phyloP scores from a whole-genome alignment of 345 rosid genomes.

The Syzygium grande region DNA sequence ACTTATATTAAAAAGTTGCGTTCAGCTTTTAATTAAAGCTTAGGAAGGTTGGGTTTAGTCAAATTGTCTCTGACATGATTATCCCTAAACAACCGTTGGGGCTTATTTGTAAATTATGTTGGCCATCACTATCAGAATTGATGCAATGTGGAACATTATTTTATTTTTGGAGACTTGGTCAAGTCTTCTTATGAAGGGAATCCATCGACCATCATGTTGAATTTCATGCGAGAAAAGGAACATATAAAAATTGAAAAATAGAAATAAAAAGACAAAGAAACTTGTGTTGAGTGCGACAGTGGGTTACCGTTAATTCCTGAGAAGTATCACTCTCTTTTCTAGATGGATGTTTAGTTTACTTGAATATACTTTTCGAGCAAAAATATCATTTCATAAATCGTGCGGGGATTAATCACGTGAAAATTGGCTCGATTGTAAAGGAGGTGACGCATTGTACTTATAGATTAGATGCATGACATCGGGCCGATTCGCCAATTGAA shows the following conservation, averaged over 20 bases:
- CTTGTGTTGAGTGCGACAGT: background rate
- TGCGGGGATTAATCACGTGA: background rate
- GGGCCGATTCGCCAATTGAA: background rate
- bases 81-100: constrained; percentile 5
- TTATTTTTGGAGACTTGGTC: background rate
- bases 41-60: background rate
- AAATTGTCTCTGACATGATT: background rate
- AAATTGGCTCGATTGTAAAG: background rate
- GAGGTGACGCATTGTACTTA: fast-evolving
- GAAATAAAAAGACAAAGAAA: background rate
- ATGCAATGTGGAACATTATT: background rate
- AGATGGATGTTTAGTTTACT: background rate
- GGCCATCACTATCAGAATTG: background rate
- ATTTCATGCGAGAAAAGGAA: background rate
- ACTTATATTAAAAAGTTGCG: background rate
- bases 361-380: background rate
- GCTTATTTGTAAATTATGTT: background rate
- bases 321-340: background rate
- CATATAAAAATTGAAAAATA: background rate
- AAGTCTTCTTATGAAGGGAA: background rate
- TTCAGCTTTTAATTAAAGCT: background rate
- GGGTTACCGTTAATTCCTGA: background rate
- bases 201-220: background rate
- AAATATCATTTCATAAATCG: background rate
- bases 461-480: fast-evolving